A percentile compares a stretch with the other conserved stretches of the same genome.
These are phyloP conservation scores for Taxawa tesnikishii DNA, from an alignment of 2,329 filamentous ascomycete genomes.

Conservation along the genomic window DNA sequence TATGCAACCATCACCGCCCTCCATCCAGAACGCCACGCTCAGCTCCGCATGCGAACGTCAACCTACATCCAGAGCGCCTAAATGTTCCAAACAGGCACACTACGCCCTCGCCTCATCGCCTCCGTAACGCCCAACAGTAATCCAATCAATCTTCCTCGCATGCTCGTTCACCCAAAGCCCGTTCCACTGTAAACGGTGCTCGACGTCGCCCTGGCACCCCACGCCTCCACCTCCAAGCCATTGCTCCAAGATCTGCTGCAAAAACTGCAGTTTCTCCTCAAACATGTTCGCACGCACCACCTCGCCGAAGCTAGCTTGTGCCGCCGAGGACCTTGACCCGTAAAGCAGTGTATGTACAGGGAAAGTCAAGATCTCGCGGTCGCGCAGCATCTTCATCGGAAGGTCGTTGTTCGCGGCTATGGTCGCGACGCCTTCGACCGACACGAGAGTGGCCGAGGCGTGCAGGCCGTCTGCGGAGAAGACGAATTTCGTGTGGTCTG, in stretches of 20 bases:
- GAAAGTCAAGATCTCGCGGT: slow-evolving; percentile 59
- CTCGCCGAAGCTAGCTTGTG: slow-evolving; percentile 27
- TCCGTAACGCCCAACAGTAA: slow-evolving; percentile 35
- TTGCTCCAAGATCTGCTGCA: slow-evolving; percentile 54
- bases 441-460: slow-evolving; percentile 68
- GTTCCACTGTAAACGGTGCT: slow-evolving; percentile 27
- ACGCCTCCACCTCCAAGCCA: slow-evolving; percentile 61
- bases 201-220: slow-evolving; percentile 32
- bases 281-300: slow-evolving; percentile 63
- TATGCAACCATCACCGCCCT: neutral
- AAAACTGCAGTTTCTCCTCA: slow-evolving; percentile 61
- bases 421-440: slow-evolving; percentile 55
- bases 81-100: too few species aligned
- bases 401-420: slow-evolving; percentile 49
- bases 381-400: slow-evolving; percentile 55
- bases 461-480: slow-evolving; percentile 61
- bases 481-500: slow-evolving; percentile 77
- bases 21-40: slow-evolving; percentile 6
- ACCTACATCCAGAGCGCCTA: too few species aligned
- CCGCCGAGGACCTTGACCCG: slow-evolving; percentile 31
- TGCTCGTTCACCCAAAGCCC: slow-evolving; percentile 30
- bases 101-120: slow-evolving; percentile 22
- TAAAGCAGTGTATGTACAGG: slow-evolving; percentile 63
- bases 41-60: neutral
- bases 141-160: slow-evolving; percentile 31